Conservation (phyloP, 352 stramenopile genomes). For the Aphanomyces invadans region DNA sequence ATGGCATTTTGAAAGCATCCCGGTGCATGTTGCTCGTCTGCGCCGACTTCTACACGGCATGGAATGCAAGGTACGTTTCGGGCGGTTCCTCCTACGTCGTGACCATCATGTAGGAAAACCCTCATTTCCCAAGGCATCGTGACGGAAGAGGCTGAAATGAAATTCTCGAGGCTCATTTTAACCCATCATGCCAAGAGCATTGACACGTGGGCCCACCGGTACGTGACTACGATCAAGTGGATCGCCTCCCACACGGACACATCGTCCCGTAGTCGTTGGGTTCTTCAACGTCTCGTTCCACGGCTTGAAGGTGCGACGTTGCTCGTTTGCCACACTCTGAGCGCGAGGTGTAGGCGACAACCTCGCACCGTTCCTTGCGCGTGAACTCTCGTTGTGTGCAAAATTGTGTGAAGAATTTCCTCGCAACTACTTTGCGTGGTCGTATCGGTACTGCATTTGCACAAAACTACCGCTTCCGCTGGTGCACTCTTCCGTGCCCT, state of each 20-base stretch:
- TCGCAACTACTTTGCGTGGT: conserved; percentile 82
- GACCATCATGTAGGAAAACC: conserved; percentile 37
- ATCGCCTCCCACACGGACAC: background rate
- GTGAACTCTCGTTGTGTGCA: conserved; percentile 45
- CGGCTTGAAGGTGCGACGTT: background rate
- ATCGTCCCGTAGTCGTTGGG: conserved; percentile 10
- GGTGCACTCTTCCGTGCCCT: background rate
- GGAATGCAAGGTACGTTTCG: conserved; percentile 64
- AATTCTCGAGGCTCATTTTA: conserved; percentile 67
- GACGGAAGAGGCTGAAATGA: conserved; percentile 37
- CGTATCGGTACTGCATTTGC: conserved; percentile 70
- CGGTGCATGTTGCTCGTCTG: conserved; percentile 63
- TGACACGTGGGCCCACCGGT: conserved; percentile 80
- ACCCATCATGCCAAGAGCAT: conserved; percentile 78
- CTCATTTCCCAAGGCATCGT: conserved; percentile 42
- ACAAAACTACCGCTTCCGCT: conserved; percentile 28
- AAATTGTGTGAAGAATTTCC: conserved; percentile 51
- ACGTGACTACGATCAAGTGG: conserved; percentile 5
- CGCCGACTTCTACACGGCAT: conserved; percentile 80
- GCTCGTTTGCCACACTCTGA: background rate
- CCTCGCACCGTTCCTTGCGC: conserved; percentile 34
- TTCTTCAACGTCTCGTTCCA: conserved; percentile 10
- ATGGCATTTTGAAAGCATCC: conserved; percentile 39
- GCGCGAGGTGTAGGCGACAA: conserved; percentile 19
- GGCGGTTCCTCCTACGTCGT: too few relatives aligned